phyloP scores from a whole-genome alignment of 306 rosid species.

The Sechiopsis laciniata region DNA sequence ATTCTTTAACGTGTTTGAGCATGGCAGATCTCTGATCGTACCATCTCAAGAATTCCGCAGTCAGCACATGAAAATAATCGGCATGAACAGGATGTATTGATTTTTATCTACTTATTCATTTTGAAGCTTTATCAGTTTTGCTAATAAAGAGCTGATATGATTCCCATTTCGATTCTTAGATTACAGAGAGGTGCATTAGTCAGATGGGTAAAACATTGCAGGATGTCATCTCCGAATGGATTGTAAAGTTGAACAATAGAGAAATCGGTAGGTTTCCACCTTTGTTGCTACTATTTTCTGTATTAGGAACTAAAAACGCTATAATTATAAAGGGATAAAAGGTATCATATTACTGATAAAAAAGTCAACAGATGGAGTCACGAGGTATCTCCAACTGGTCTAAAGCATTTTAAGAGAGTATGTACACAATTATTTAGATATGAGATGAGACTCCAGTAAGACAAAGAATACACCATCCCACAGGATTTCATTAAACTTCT shows the following conservation, averaged over 20 bases:
- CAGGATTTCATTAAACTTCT: background rate
- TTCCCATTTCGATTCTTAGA: slow-evolving; percentile 34
- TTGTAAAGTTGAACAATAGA: slow-evolving; percentile 51
- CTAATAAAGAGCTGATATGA: slow-evolving; percentile 17
- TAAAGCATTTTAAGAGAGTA: background rate
- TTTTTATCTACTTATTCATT: slow-evolving; percentile 12
- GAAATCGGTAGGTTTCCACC: slow-evolving; percentile 48
- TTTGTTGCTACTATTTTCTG: background rate
- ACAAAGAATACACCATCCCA: background rate
- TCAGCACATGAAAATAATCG: slow-evolving; percentile 64
- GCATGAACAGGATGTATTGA: slow-evolving; percentile 61
- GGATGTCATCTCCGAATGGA: slow-evolving; percentile 68
- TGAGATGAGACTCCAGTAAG: background rate
- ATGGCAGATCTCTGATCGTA: slow-evolving; percentile 56
- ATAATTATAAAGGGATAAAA: background rate
- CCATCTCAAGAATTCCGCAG: slow-evolving; percentile 53
- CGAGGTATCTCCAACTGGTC: background rate
- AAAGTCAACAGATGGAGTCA: background rate
- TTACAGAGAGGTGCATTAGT: slow-evolving; percentile 65
- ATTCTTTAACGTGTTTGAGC: background rate
- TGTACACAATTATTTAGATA: too few species aligned
- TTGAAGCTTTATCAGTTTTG: slow-evolving; percentile 12
- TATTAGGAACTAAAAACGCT: background rate
- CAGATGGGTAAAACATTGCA: slow-evolving; percentile 80
- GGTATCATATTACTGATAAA: background rate